Base-by-base conservation (phyloP, 2,329 filamentous ascomycete species). In the Rutstroemia sydowiana region DNA sequence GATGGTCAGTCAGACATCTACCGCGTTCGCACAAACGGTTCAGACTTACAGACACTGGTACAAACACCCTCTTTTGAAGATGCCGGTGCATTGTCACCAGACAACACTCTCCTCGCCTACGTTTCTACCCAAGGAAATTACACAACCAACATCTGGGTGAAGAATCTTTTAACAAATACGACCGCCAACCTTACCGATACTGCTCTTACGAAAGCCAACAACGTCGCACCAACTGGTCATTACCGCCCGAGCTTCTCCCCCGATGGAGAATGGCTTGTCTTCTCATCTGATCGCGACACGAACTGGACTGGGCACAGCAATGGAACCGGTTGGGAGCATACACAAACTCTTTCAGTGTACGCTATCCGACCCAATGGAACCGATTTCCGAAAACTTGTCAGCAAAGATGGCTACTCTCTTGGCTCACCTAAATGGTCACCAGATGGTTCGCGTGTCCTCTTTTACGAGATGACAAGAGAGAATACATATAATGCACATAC, bases 1-100 rank as follows among this genome's bases (percentile, higher is more conserved):
- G 69, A 71, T 45, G 71, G 70, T 2, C 65, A 73, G 21, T 66
- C 68, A 1, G 70, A 73, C 54, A 59, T 73, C 18, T 73, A 71
- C 54, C 67, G 68, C 5, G 59, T 68, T 20, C 63, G 60, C 1
- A 20, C 61, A 1, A 63, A 73, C 48, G 70, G 71, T 1, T 64
- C 66, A 0, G 66, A 61, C 0, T 50, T 73, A 5, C 59, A 70
- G 49, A 54, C 61, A 30, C 54, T 73, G 11, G 57, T 69, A 0
- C 59, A 58, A 4, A 69, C 68, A 0, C 45, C 65, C 1, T 67
- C 65, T 0, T 65, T 70, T 30, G 70, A 73, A 50, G 71, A 72
- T 51, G 62, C 60, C 0, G 66, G 60, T 7, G 65, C 63, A 0
- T 42, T 73, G 0, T 73, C 69, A 0, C 71, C 70, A 0, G 62